phyloP scores from a whole-genome alignment of 495 filamentous ascomycete genomes.

The Xylaria sp. region DNA sequence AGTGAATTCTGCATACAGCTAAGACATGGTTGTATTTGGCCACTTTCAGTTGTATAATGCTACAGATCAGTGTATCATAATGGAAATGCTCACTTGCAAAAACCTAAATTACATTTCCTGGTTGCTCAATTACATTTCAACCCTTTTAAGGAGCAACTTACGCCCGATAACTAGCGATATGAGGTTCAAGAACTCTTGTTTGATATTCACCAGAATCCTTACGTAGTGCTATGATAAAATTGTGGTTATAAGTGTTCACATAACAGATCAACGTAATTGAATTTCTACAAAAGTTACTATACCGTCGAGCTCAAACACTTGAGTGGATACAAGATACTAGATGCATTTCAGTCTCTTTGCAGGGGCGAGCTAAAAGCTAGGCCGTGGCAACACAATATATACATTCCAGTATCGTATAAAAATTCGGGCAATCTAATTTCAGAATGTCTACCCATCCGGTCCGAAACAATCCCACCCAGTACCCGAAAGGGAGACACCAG shows the following conservation, averaged over 20 bases:
- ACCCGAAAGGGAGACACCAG: background rate
- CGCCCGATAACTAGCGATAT: background rate
- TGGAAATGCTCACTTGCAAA: background rate
- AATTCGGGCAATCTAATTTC: conserved; percentile 14
- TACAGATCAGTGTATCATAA: no score
- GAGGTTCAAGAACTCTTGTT: background rate
- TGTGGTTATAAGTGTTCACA: background rate
- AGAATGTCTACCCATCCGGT: background rate
- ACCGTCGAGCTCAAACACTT: background rate
- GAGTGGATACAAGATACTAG: background rate
- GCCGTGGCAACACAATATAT: background rate
- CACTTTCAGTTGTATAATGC: no score
- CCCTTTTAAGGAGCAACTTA: background rate
- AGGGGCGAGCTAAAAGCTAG: background rate
- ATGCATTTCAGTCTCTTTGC: background rate
- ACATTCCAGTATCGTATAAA: background rate
- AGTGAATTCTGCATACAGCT: no score
- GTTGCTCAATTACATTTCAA: background rate
- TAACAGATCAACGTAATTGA: background rate
- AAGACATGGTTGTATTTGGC: no score
- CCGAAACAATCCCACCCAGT: background rate
- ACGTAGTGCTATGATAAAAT: no score
- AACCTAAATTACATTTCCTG: background rate
- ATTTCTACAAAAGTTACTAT: background rate
- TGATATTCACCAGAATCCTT: background rate